A percentile compares a stretch with the other conserved stretches of the same genome.
phyloP scores from a whole-genome alignment of 1,139 yeast genomes.

The Zygotorulaspora mrakii region DNA sequence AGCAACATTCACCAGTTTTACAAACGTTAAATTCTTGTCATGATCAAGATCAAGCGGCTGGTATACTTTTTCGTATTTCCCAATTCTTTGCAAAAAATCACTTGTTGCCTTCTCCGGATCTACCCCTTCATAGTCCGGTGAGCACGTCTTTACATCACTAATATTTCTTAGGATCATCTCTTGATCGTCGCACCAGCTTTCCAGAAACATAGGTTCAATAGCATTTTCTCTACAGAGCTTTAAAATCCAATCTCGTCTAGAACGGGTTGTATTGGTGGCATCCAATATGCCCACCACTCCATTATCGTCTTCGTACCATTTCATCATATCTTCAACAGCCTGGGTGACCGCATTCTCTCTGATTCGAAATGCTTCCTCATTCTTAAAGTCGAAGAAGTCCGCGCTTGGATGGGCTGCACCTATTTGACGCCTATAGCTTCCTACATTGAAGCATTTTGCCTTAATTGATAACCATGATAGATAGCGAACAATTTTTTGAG shows the following conservation, averaged over 20 bases:
- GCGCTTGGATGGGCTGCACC: slow-evolving; percentile 59
- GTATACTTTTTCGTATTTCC: slow-evolving; percentile 67
- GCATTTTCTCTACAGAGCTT: slow-evolving; percentile 59
- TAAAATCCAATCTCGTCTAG: slow-evolving; percentile 64
- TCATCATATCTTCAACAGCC: slow-evolving; percentile 81
- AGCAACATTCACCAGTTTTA: slow-evolving; percentile 81
- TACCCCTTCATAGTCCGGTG: slow-evolving; percentile 77
- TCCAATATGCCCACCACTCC: slow-evolving; percentile 92
- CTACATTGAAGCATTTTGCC: slow-evolving; percentile 87
- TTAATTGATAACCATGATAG: slow-evolving; percentile 86
- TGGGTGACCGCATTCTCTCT: slow-evolving; percentile 66
- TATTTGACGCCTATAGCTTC: slow-evolving; percentile 65
- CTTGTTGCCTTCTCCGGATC: slow-evolving; percentile 68
- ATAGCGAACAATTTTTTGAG: slow-evolving; percentile 77
- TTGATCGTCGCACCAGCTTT: slow-evolving; percentile 84
- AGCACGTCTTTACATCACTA: slow-evolving; percentile 76
- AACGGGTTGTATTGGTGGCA: slow-evolving; percentile 76
- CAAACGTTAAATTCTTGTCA: slow-evolving; percentile 72
- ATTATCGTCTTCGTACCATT: slow-evolving; percentile 75
- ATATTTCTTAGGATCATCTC: slow-evolving; percentile 75
- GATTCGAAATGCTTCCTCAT: slow-evolving; percentile 57
- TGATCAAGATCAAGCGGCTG: slow-evolving; percentile 58
- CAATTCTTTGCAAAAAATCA: slow-evolving; percentile 72
- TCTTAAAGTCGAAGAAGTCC: slow-evolving; percentile 70
- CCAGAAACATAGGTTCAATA: slow-evolving; percentile 88